Base-by-base conservation (phyloP, 768 basidiomycete species). In the Suillus paluster region DNA sequence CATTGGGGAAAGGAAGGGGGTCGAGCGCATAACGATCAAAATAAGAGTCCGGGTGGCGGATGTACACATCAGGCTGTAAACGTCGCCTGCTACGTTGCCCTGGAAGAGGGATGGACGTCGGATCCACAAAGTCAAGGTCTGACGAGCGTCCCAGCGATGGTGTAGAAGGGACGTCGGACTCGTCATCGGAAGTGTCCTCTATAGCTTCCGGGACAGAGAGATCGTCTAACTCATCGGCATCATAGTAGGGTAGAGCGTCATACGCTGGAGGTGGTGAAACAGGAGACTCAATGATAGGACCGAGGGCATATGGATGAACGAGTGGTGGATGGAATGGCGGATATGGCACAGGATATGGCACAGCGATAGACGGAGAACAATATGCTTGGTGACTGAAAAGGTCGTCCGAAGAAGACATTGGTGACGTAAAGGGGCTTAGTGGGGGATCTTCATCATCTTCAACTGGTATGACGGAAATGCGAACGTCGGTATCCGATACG, bases 101-200 rank as follows among this genome's bases (percentile, higher is more conserved):
- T 44, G 83, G 80, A 58, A 84, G 79, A 21, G 85, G 78, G 36
- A 82, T 75, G 59, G 82, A 81, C 58, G 84, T 78, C 54, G 83
- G 78, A 70, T 86, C 84, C 48, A 79, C 66, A 57, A 84, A 78
- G 58, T 80, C 80, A 63, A 86, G 73, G 53, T 86, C 83, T 19
- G 86, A 83, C 45, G 89, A 89, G 65, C 81, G 80, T 66, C 82
- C 80, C 52, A 85, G 67, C 45, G 84, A 87, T 53, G 88, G 89
- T 8, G 89, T 87, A 11, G 84, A 82, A 11, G 81, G 84, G 5
- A 83, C 77, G 67, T 93, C 91, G 17, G 91, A 91, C 79, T 92
- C 92, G 78, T 93, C 91, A 77, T 93, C 92, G 49, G 91, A 93
- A 41, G 83, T 85, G 75, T 93, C 91, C 73, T 92, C 91, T 81